Conservation (phyloP, 495 filamentous ascomycete genomes). For the Xylaria scruposa region DNA sequence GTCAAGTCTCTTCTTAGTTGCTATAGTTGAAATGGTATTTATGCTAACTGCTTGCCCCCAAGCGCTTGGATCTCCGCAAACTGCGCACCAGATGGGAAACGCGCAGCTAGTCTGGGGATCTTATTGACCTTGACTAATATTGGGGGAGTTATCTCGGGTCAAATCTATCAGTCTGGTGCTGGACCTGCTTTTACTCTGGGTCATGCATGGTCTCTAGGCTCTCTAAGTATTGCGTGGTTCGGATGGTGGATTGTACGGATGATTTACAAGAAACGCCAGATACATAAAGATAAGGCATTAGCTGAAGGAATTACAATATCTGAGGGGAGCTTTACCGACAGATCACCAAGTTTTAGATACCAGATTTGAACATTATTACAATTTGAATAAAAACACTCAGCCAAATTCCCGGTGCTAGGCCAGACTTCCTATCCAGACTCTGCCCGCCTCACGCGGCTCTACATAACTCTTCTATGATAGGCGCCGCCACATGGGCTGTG, state of each 20-base stretch:
- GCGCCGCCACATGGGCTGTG: constrained; percentile 44
- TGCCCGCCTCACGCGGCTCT: not conserved
- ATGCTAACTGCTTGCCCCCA: not conserved
- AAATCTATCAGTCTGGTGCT: constrained; percentile 41
- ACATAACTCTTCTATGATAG: constrained; percentile 37
- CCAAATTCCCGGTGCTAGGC: not conserved
- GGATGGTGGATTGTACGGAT: constrained; percentile 38
- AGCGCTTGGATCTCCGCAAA: constrained; percentile 62
- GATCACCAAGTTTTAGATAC: constrained; percentile 38
- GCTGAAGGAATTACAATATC: constrained; percentile 18
- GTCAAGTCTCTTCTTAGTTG: not conserved
- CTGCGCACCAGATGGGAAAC: constrained; percentile 50
- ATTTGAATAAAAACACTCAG: not conserved
- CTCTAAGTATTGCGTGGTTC: constrained; percentile 34
- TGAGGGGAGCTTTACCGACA: constrained; percentile 32
- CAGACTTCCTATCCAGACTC: not conserved
- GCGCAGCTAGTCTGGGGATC: constrained; percentile 51
- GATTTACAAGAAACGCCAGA: constrained; percentile 36
- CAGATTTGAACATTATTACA: constrained; percentile 29
- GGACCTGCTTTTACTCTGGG: constrained; percentile 41
- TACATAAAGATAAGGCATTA: constrained; percentile 28
- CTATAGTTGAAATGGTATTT: not conserved
- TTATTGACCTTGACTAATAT: constrained; percentile 48
- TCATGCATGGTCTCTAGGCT: constrained; percentile 42
- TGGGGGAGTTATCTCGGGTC: constrained; percentile 47